Evolutionary conservation across 257 asterid genomes (phyloP), one percentile per base, ranked within the genome.

Genomic region (Marsdenia floribunda): DNA sequence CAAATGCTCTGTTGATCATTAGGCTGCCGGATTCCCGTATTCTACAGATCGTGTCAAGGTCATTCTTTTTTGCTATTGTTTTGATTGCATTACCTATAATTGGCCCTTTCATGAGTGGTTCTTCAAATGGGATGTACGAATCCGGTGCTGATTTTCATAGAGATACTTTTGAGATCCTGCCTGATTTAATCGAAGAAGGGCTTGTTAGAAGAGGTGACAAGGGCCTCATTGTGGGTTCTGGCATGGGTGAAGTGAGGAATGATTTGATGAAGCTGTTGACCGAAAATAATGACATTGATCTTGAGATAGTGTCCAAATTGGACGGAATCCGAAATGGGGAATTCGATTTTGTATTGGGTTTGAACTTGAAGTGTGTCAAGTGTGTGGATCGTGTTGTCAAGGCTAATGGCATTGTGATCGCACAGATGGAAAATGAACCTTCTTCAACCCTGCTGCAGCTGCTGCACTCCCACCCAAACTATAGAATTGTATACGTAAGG

Each of bases 171-270:
- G 54, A 63, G 21, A 73, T 79, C 49, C 75, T 90, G 66, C 89
- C 92, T n/a, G 91, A 93, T 81, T 77, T 93, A 87, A 67, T 77
- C 53, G 92, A 87, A 19, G 96, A 88, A 80, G 97, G 96, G 74
- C 88, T 91, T 5, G 66, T 93, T 54, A 86, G 77, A 76, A 81
- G 64, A 68, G 96, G 97, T 74, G 87, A 88, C 71, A 87, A 72
- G 71, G 96, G 97, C 38, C 80, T 87, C 40, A 60, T 91, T 9
- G 49, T 86, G 72, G 83, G 83, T 21, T 79, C 86, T 75, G 73
- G 63, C 69, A 37, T 9, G 13, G 79, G 26, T 70, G 83, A 67
- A 22, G 42, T 70, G 68, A 77, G 75, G 9, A 75, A 78, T 21
- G 86, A 80, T 75, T 65, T 82, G 73, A 83, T 82, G 76, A 83